Evolutionary conservation across 1,139 yeast species (phyloP), one percentile per base, ranked within the genome.

Genomic region (Suhomyces bribrorum): DNA sequence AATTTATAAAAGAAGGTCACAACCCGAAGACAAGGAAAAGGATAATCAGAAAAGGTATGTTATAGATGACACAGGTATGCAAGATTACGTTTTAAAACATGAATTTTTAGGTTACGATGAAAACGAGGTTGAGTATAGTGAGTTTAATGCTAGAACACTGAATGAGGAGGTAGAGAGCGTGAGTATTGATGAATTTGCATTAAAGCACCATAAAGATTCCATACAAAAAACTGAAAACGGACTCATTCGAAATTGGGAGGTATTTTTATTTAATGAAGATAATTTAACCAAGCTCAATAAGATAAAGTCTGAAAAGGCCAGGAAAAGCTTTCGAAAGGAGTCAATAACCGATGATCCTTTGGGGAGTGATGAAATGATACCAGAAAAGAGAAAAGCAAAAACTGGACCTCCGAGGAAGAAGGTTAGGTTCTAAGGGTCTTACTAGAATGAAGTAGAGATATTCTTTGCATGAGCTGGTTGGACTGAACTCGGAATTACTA

Each of bases 51-150:
- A 18, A 48, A 56, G 51, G 7, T 67, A 62, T 38, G 75, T 74
- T 8, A 75, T 76, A 34, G 86, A 81, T 50, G 82, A 81, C 60
- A 52, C 60, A 0, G 79, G 77, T 6, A 79, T 81, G 69, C 80
- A 75, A 47, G 68, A 77, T n/a, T 80, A 67, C 43, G 70, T 81
- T 13, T 60, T 77, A 45, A 59, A 62, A 41, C 79, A 78, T 47
- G 57, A 67, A 20, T 80, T 80, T 48, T 52, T 79, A 36, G 55
- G 58, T 4, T 52, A 64, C 41, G 61, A 50, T 11, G 25, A 38
- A 22, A 16, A 42, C 7, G 64, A 61, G 23, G 27, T 26, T 1
- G 76, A 71, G 44, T 71, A 56, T 45, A 43, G 58, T 4, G 59
- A 59, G 2, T 68, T 73, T 42, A 34, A 33, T 3, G 54, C 66